Conservation (phyloP, 2,329 filamentous ascomycete species). For the Botrytis porri region DNA sequence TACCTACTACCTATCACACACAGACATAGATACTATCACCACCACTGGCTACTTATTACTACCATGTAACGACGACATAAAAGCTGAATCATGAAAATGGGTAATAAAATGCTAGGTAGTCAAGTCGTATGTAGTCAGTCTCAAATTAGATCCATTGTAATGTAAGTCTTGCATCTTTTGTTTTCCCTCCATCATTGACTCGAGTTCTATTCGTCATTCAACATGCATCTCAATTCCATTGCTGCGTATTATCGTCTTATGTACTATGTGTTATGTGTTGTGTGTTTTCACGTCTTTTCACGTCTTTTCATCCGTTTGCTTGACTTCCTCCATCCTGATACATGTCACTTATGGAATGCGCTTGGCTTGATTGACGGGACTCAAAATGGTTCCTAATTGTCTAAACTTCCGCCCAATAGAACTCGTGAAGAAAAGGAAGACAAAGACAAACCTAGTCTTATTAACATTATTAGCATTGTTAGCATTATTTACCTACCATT, state of each 20-base stretch:
- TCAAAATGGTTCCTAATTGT: background rate
- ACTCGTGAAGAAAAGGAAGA: background rate
- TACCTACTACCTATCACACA: no score
- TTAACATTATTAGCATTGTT: background rate
- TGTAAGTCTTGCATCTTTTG: background rate
- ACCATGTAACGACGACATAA: background rate
- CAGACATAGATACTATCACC: no score
- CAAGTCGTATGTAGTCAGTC: background rate
- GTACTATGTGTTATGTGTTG: background rate
- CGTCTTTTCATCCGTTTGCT: background rate
- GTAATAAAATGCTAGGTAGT: background rate
- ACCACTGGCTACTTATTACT: no score
- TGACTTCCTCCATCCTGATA: no score
- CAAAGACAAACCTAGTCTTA: background rate
- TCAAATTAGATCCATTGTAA: background rate
- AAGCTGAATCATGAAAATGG: background rate
- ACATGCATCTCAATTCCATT: background rate
- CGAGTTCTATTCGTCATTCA: background rate
- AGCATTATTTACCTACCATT: background rate
- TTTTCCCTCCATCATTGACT: background rate
- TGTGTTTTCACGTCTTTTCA: background rate
- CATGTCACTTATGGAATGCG: background rate
- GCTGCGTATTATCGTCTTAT: background rate
- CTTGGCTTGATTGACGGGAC: background rate
- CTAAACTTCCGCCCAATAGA: background rate